Base-by-base conservation (phyloP, 305 asterid genomes). In the Fraxinus velutina region DNA sequence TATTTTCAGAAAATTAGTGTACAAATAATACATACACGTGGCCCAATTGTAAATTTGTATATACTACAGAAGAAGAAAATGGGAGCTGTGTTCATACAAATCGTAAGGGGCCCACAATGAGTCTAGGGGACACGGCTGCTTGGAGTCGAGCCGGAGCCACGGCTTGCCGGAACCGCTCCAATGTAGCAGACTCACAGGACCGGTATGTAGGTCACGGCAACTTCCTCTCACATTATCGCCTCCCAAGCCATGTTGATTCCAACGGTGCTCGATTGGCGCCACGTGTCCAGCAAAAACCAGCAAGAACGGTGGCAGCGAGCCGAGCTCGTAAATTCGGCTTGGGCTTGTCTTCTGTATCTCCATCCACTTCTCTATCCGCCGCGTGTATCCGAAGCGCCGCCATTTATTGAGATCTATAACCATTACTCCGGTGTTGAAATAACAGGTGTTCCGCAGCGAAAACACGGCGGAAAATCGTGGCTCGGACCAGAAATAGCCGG, bases 111-210 rank as follows among this genome's bases (percentile, higher is more conserved):
- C 82, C 88, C 88, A 85, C 12, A 82, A 32, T 1, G 75, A 6
- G 22, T 85, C 88, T 0, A 85, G 74, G 4, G 86, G 88, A 29
- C 88, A 85, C 12, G 88, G 85, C 2, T 76, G 55, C 74, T 34
- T 70, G 30, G 86, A 79, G 55, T 82, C 80, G 0, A 85, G 84
- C 64, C 88, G 68, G 33, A 85, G 73, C 88, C 88, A 85, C 10
- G 88, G 88, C 83, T 85, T 85, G 17, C 88, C 88, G 2, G 83
- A 73, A 27, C 88, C 88, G 52, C 88, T 85, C 88, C 88, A 85
- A 71, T 82, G 88, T 33, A 85, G 80, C 44, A 85, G 78, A 34
- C 88, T 85, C 47, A 85, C 84, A 10, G 86, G 88, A 73, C 88
- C 88, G 8, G 78, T 79, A 71, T 85, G 88, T 34, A 85, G 42